Base-by-base conservation (phyloP, 2,329 filamentous ascomycete species). In the Verticillium klebahnii region DNA sequence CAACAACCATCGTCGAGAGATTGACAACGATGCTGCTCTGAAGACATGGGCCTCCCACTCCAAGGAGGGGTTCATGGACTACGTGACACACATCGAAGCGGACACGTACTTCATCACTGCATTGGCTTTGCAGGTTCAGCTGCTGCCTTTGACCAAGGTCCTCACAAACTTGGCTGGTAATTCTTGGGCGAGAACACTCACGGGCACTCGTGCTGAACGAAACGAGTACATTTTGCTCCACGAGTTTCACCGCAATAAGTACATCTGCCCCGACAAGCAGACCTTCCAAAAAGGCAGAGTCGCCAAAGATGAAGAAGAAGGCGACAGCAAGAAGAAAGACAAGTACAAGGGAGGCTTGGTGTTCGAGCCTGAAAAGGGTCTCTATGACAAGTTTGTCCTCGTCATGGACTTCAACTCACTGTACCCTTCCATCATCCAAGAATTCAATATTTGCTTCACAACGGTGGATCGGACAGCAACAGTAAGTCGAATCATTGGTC, bases 391-490 rank as follows among this genome's bases (percentile, higher is more conserved):
- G 77, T 97, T 96, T 75, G 91, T 99, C 60, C 85, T 99, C 61
- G 96, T 99, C 75, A 99, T 99, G 96, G 95, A 99, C 81, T 99
- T 99, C 82, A 99, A 99, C 84, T 97, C 93, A 69, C 82, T 99
- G 65, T 99, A 99, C 71, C 95, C 95, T 36, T 97, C 92, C 72
- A 98, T 99, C 71, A 99, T 99, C 64, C 96, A 99, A 72, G 96
- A 99, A 82, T 99, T 89, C 80, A 99, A 99, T 77, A 99, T 99
- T 69, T 99, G 96, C 80, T 99, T 99, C 77, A 99, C 95, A 2
- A 99, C 96, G 0, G 93, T 99, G 7, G 91, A 98, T 64, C 85
- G 95, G 68, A 82, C 85, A 50, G 80, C 85, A 64, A 78, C 89
- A 69, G 90, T 92, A 84, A 80, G 87, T 76, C 29, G 0, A 7